phyloP scores from a whole-genome alignment of 371 early-diverging fungal species.

The Mortierella sp. region DNA sequence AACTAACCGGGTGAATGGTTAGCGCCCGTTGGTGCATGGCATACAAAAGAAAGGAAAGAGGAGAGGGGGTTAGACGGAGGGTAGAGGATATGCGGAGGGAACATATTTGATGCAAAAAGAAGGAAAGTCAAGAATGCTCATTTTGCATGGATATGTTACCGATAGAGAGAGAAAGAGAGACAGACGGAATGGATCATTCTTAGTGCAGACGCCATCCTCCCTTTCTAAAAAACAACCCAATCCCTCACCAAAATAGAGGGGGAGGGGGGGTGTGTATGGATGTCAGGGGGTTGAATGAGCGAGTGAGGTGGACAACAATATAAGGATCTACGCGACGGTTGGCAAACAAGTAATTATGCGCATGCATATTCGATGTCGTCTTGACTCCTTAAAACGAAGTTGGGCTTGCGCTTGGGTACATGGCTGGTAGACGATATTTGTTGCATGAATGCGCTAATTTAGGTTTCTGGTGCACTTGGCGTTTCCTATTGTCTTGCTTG shows the following conservation, averaged over 20 bases:
- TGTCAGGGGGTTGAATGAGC: not conserved
- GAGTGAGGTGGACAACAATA: not conserved
- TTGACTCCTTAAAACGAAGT: not conserved
- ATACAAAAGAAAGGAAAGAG: not conserved
- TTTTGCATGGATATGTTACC: too few relatives aligned
- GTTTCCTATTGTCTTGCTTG: too few relatives aligned
- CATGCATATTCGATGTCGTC: not conserved
- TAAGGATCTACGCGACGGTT: too few relatives aligned
- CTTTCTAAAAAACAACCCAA: too few relatives aligned
- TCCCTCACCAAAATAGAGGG: too few relatives aligned
- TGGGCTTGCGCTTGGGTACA: not conserved
- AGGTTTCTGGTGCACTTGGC: too few relatives aligned
- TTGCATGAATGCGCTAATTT: not conserved
- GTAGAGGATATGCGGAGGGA: too few relatives aligned
- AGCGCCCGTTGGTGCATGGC: too few relatives aligned
- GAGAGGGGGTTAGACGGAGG: not conserved
- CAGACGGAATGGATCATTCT: too few relatives aligned
- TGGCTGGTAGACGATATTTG: not conserved
- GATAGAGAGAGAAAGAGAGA: not conserved
- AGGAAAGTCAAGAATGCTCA: not conserved
- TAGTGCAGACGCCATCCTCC: too few relatives aligned
- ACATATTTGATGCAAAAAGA: constrained; percentile 1
- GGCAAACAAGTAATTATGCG: not conserved
- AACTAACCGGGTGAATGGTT: too few relatives aligned
- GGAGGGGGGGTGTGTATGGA: too few relatives aligned